Evolutionary conservation across 805 yeast genomes (phyloP).

Genomic region (Lipomyces yamadae): DNA sequence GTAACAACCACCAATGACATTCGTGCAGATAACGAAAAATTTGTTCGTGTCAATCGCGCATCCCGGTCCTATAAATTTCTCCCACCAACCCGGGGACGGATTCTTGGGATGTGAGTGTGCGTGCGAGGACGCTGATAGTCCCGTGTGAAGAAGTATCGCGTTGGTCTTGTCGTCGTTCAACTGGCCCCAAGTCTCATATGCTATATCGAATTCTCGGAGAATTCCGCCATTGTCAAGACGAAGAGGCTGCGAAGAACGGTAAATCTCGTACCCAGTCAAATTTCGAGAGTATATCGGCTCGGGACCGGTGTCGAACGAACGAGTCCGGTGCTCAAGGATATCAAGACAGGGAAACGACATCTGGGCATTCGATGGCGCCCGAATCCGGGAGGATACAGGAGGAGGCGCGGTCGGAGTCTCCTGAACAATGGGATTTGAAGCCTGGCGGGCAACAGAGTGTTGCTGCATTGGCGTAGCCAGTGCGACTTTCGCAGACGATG

Average conservation of each 20-base stretch:
- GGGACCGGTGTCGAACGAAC: slow-evolving; percentile 67
- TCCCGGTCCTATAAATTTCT: slow-evolving; percentile 85
- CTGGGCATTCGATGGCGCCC: slow-evolving; percentile 60
- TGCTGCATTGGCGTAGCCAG: slow-evolving; percentile 17
- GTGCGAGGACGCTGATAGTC: slow-evolving; percentile 91
- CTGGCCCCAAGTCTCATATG: slow-evolving; percentile 91
- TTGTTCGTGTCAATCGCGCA: slow-evolving; percentile 75
- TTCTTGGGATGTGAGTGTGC: slow-evolving; percentile 80
- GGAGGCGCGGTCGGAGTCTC: slow-evolving; percentile 9
- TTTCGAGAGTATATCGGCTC: slow-evolving; percentile 74
- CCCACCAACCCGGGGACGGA: slow-evolving; percentile 92
- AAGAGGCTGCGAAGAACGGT: slow-evolving; percentile 60
- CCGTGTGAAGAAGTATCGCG: slow-evolving; percentile 83
- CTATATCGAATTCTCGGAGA: slow-evolving; percentile 76
- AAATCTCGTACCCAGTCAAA: slow-evolving; percentile 67
- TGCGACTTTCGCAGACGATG: slow-evolving; percentile 18
- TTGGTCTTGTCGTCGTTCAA: slow-evolving; percentile 68
- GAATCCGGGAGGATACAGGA: slow-evolving; percentile 1
- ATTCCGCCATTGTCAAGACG: slow-evolving; percentile 81
- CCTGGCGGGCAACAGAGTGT: slow-evolving; percentile 7
- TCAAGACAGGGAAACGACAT: slow-evolving; percentile 86
- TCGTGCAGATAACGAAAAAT: slow-evolving; percentile 84
- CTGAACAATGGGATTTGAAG: slow-evolving; percentile 5
- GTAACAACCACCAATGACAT: slow-evolving; percentile 92
- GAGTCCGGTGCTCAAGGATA: slow-evolving; percentile 58